Evolutionary conservation across 768 basidiomycete species (phyloP), one percentile per base, ranked within the genome.

Genomic region (Pulveroboletus ravenelii): DNA sequence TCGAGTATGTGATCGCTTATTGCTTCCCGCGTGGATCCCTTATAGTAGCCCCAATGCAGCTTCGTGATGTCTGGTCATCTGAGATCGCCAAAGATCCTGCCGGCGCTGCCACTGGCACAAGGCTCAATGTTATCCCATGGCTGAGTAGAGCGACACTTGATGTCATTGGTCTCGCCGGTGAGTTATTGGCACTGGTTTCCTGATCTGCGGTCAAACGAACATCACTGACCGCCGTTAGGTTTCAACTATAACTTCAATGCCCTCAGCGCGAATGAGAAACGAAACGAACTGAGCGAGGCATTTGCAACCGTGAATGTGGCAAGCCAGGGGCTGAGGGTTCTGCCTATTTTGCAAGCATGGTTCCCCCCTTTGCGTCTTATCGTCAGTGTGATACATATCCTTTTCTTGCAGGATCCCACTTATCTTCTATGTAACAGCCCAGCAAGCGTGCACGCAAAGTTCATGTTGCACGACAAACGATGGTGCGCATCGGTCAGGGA

Each of bases 401-500:
- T 10, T 18, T 35, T 9, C 46, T 4, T 29, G 20, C 1, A 13
- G 12, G 1, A 3, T 5, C 23, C 2, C 5, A n/a, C 29, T 46
- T 41, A 18, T 32, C 4, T 38, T 42, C 15, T 35, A 10, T 40
- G 12, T 41, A 18, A 41, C 44, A 71, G 70, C 58, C 59, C 15
- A 68, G 50, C 10, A 34, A 52, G 12, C 57, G 56, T 18, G 41
- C 41, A 10, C 55, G 58, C 25, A 45, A 17, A 34, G 41, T 65
- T n/a, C 42, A 50, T n/a, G 44, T 40, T 4, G 72, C 77, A 5
- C 66, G 66, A 34, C 53, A 51, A 1, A 77, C 72, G 1, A 82
- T 84, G 70, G 48, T 57, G 7, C 72, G 74, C 6, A 77, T 85
- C 44, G 83, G 80, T 4, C 63, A 61, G 10, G 65, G 78, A 34